phyloP scores from a whole-genome alignment of 768 basidiomycete species.

The Phanerodontia chrysosporium region DNA sequence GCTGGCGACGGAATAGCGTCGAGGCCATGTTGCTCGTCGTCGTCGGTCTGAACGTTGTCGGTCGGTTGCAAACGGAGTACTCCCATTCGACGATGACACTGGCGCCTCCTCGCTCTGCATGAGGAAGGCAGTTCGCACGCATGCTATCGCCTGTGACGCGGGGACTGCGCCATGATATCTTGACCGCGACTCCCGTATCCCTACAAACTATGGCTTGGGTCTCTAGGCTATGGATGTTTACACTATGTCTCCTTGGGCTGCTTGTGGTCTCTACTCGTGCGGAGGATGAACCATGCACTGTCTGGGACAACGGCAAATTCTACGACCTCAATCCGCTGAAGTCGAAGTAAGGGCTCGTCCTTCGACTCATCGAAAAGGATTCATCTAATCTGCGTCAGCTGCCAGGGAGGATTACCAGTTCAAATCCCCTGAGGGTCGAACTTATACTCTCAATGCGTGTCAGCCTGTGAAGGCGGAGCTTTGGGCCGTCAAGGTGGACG shows the following conservation, averaged over 20 bases:
- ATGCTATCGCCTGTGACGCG: background rate
- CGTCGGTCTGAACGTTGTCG: conserved; percentile 19
- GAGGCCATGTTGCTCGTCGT: conserved; percentile 54
- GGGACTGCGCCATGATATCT: background rate
- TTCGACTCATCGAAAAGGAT: conserved; percentile 9
- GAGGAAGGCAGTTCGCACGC: conserved; percentile 18
- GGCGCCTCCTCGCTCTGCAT: background rate
- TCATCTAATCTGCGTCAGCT: conserved; percentile 16
- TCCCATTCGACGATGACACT: conserved; percentile 23
- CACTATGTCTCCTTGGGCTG: background rate
- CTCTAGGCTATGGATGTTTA: background rate
- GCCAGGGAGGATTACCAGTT: conserved; percentile 63
- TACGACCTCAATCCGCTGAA: conserved; percentile 66
- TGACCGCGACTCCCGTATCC: background rate
- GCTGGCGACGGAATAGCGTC: conserved; percentile 57
- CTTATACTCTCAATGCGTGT: conserved; percentile 63
- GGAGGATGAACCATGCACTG: conserved; percentile 58
- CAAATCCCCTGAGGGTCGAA: conserved; percentile 40
- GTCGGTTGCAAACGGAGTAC: conserved; percentile 25
- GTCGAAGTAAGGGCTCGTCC: conserved; percentile 40
- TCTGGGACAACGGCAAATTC: conserved; percentile 50
- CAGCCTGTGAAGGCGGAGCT: conserved; percentile 49
- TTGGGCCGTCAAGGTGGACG: conserved; percentile 53
- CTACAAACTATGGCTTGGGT: background rate
- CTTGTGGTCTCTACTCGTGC: conserved; percentile 19